Evolutionary conservation across 768 basidiomycete genomes (phyloP).

Genomic region (Pisolithus marmoratus): DNA sequence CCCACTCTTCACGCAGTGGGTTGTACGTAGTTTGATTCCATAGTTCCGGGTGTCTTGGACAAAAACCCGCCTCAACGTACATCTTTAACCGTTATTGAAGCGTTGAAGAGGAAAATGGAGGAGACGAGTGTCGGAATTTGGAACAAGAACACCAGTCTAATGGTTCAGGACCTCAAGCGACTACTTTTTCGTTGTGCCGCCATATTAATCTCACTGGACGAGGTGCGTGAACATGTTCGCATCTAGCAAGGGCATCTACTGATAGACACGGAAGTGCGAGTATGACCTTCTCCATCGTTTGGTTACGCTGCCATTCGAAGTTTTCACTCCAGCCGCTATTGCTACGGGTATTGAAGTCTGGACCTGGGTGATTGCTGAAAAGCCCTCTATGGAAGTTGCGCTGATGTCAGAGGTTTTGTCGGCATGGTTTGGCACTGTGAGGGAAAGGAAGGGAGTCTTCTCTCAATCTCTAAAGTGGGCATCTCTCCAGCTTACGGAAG

Average conservation of each 20-base stretch:
- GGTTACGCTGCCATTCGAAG: slow-evolving; percentile 82
- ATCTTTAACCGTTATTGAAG: slow-evolving; percentile 54
- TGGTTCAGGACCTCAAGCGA: slow-evolving; percentile 77
- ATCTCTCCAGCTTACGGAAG: neutral
- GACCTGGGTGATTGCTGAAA: slow-evolving; percentile 92
- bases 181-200: slow-evolving; percentile 85
- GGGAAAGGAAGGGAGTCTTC: slow-evolving; percentile 76
- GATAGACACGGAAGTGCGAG: slow-evolving; percentile 55
- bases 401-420: slow-evolving; percentile 82
- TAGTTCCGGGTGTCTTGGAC: slow-evolving; percentile 56
- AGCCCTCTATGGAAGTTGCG: slow-evolving; percentile 74
- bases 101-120: slow-evolving; percentile 63
- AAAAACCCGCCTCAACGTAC: slow-evolving; percentile 56
- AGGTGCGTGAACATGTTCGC: slow-evolving; percentile 34
- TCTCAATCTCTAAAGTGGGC: slow-evolving; percentile 75
- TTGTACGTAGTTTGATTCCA: neutral
- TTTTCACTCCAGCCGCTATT: slow-evolving; percentile 81
- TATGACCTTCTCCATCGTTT: slow-evolving; percentile 82
- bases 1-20: neutral
- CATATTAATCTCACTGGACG: slow-evolving; percentile 61
- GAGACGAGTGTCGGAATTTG: slow-evolving; percentile 63
- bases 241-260: neutral
- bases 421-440: slow-evolving; percentile 83
- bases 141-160: slow-evolving; percentile 65
- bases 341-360: slow-evolving; percentile 89